Evolutionary conservation across 495 filamentous ascomycete genomes (phyloP), one percentile per base, ranked within the genome.

Genomic region (Pseudoneurospora amorphoporcata): DNA sequence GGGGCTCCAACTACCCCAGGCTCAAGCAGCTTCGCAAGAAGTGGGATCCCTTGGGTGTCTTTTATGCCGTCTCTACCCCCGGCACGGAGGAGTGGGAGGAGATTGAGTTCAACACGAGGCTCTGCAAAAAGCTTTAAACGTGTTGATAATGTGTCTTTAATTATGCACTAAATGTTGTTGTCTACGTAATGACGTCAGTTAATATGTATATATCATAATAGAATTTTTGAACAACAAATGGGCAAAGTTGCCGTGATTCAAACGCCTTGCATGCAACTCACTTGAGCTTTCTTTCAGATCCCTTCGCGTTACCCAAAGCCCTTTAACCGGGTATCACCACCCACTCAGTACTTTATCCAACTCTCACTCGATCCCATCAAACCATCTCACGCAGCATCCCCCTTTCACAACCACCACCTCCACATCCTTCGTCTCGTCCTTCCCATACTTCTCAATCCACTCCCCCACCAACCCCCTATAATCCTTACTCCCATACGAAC

Each of bases 21-120:
- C 72, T 79, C 1, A 79, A 78, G 32, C 72, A 85, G 41, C 69
- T 84, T 42, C 85, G 88, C 75, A 77, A 81, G 77, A 83, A 84
- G 72, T 88, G 84, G 79, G 88, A 90, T 80, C 88, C 88, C 1
- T 72, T 77, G 17, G 82, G 82, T 9, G 74, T 90, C 10, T 88
- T 89, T 39, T 83, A 83, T 53, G 80, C 82, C 3, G 68, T 81
- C 1, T 45, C 82, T 8, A 83, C 82, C 1, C 81, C 82, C 4
- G 82, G 82, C 4, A 83, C 81, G 1, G 82, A 83, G 71, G 75
- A 76, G 23, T 83, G 82, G 82, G 78, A 80, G 75, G 76, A 82
- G 2, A 78, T 81, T 39, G 78, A 83, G 40, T 76, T 79, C 61
- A 77, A 77, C 3, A 82, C 79, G 2, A 78, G 76, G 69, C 71